Conservation (phyloP, 2,329 filamentous ascomycete genomes). For the Cryphonectria parasitica region DNA sequence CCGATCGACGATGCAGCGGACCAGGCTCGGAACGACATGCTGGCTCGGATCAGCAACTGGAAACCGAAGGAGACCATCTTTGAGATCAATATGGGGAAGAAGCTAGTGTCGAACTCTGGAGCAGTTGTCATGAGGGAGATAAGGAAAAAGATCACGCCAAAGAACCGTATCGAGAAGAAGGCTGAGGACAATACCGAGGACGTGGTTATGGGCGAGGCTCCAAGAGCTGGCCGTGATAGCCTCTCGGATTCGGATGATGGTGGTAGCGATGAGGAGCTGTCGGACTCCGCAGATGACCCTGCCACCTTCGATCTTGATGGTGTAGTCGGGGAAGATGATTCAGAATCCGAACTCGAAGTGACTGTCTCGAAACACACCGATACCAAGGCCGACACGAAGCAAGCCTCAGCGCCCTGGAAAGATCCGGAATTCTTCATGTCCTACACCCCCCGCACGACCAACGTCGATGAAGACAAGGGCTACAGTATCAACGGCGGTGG, state of each 20-base stretch:
- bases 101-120: slow-evolving; percentile 63
- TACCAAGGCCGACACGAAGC: slow-evolving; percentile 56
- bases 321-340: slow-evolving; percentile 58
- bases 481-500: slow-evolving; percentile 90
- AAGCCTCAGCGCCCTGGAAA: slow-evolving; percentile 62
- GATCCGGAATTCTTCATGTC: slow-evolving; percentile 96
- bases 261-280: slow-evolving; percentile 40
- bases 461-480: slow-evolving; percentile 84
- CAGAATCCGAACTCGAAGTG: slow-evolving; percentile 67
- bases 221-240: slow-evolving; percentile 31
- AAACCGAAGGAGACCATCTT: slow-evolving; percentile 95
- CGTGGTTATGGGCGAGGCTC: slow-evolving; percentile 38
- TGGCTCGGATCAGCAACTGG: slow-evolving; percentile 86
- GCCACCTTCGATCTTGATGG: slow-evolving; percentile 51
- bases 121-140: slow-evolving; percentile 77
- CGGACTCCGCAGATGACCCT: slow-evolving; percentile 42
- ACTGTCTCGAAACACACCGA: slow-evolving; percentile 66
- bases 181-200: slow-evolving; percentile 42
- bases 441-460: slow-evolving; percentile 81
- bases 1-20: slow-evolving; percentile 68
- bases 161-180: slow-evolving; percentile 48
- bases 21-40: slow-evolving; percentile 79
- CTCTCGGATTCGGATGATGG: slow-evolving; percentile 31
- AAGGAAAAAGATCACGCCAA: slow-evolving; percentile 69
- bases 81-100: slow-evolving; percentile 79